Conservation (phyloP, 176 grass and related monocot genomes). For the Triticum monococcum region DNA sequence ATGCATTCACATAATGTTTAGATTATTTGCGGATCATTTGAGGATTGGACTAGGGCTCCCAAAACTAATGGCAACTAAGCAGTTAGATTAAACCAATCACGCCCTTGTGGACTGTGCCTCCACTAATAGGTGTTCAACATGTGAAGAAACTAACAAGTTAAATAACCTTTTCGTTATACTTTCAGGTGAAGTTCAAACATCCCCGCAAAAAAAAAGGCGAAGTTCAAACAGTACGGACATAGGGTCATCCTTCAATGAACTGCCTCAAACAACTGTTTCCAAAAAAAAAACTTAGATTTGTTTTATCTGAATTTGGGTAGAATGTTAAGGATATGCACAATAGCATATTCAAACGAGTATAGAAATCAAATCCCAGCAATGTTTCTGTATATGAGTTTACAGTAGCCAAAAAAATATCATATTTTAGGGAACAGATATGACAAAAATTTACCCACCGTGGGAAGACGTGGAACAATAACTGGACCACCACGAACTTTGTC, state of each 20-base stretch:
- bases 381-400: conserved; percentile 9
- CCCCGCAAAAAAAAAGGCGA: not conserved
- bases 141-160: conserved; percentile 14
- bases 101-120: not conserved
- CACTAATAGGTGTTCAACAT: conserved; percentile 11
- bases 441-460: conserved; percentile 33
- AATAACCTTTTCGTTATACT: not conserved
- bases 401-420: not conserved
- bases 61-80: conserved; percentile 16
- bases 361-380: conserved; percentile 4
- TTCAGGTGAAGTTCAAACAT: not conserved
- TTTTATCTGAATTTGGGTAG: not conserved
- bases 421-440: not conserved
- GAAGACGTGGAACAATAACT: conserved; percentile 69
- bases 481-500: conserved; percentile 66
- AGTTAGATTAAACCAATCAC: conserved; percentile 1
- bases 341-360: not conserved
- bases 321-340: conserved; percentile 11
- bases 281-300: not conserved
- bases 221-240: not conserved
- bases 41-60: not conserved
- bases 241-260: not conserved
- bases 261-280: conserved; percentile 6
- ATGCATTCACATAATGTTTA: not conserved
- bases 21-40: not conserved